Evolutionary conservation across 1,284 basidiomycete species (phyloP).

Genomic region (Retiboletus flavoniger): DNA sequence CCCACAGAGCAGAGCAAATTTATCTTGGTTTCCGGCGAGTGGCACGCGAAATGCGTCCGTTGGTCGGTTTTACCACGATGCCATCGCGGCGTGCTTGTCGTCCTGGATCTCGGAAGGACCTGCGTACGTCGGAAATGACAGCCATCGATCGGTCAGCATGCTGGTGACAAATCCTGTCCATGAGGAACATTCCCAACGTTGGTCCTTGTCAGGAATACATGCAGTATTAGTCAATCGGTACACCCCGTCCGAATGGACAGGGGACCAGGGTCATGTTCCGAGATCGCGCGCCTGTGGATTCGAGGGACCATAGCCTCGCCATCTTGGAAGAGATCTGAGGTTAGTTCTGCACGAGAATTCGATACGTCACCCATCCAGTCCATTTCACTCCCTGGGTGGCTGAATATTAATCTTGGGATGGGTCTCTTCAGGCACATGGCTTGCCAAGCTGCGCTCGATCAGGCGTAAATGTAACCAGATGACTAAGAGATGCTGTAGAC

Average conservation of each 20-base stretch:
- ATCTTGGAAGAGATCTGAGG: conserved; percentile 4
- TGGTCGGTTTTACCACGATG: conserved; percentile 14
- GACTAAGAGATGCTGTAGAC: conserved; percentile 14
- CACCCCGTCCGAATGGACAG: background rate
- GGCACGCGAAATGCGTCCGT: background rate
- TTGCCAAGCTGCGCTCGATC: conserved; percentile 11
- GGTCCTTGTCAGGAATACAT: background rate
- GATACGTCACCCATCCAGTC: background rate
- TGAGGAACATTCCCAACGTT: conserved; percentile 9
- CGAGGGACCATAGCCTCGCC: background rate
- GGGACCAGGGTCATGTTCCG: conserved; percentile 2
- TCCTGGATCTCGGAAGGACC: conserved; percentile 4
- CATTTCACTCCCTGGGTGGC: background rate
- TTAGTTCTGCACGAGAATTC: conserved; percentile 3
- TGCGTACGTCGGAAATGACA: conserved; percentile 12
- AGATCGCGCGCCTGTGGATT: background rate
- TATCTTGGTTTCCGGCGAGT: background rate
- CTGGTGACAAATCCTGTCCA: background rate
- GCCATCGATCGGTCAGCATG: conserved; percentile 3
- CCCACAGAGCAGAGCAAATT: conserved; percentile 3
- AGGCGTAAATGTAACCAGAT: conserved; percentile 3
- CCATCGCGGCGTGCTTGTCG: conserved; percentile 5
- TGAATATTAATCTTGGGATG: background rate
- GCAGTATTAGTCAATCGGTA: conserved; percentile 4
- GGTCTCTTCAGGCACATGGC: conserved; percentile 18